Conservation (phyloP, 306 rosid genomes). For the Cotoneaster glaucophyllus region DNA sequence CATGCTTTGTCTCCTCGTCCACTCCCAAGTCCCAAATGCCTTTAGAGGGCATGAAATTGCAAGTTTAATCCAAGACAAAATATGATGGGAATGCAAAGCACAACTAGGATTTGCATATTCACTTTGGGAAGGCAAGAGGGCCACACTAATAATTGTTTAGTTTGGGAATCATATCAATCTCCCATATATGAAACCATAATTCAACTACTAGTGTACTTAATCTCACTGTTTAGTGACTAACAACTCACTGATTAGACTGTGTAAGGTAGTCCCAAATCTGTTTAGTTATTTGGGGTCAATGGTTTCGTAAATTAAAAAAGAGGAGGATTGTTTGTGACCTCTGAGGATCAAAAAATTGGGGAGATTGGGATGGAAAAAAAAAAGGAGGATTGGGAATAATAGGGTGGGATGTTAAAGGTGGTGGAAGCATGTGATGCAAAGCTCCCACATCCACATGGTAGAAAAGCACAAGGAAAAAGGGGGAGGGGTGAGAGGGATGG, state of each 20-base stretch:
- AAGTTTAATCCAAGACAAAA: conserved; percentile 20
- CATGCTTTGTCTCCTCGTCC: conserved; percentile 37
- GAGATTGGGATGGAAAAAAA: conserved; percentile 5
- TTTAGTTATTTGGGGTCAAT: conserved; percentile 24
- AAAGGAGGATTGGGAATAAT: conserved; percentile 19
- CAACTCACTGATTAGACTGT: conserved; percentile 2
- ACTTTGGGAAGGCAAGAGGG: conserved; percentile 24
- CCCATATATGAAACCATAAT: conserved; percentile 10
- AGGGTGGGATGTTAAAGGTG: conserved; percentile 35
- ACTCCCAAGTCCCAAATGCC: conserved; percentile 4
- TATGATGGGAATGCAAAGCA: conserved; percentile 15
- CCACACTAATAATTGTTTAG: conserved; percentile 18
- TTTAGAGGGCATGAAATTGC: conserved; percentile 7
- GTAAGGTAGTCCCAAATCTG: conserved; percentile 15
- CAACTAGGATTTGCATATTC: conserved; percentile 20
- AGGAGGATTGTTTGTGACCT: background rate
- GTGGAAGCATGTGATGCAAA: conserved; percentile 40
- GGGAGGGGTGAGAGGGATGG: background rate
- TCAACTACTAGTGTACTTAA: background rate
- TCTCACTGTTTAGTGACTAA: conserved; percentile 4
- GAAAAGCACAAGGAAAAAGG: conserved; percentile 2
- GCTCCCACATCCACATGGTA: conserved; percentile 28
- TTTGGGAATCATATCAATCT: conserved; percentile 7
- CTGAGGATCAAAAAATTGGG: conserved; percentile 16
- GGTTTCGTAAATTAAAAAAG: conserved; percentile 4